These are phyloP conservation scores for Diplosphaera chodatii DNA, from an alignment of 139 green algal genomes.

Conservation along the genomic window DNA sequence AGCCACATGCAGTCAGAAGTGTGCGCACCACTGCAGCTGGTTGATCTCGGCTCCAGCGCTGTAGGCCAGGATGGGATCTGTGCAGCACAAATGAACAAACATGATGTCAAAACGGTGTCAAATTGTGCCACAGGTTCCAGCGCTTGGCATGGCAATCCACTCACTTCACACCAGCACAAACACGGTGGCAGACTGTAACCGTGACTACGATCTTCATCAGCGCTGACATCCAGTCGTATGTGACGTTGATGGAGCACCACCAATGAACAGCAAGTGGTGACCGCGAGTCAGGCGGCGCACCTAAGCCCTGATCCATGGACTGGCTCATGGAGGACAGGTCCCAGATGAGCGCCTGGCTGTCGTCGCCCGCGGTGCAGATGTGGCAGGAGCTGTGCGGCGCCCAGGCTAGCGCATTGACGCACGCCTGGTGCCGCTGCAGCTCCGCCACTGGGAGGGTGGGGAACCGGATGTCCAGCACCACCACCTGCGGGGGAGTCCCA, in stretches of 20 bases:
- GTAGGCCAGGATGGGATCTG: slow-evolving; percentile 94
- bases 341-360: slow-evolving; percentile 86
- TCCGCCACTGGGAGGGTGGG: slow-evolving; percentile 86
- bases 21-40: slow-evolving; percentile 84
- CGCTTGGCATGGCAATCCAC: no score
- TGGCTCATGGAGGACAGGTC: slow-evolving; percentile 69
- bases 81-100: no score
- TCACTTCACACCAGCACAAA: no score
- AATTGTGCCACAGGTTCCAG: no score
- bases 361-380: slow-evolving; percentile 86
- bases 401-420: slow-evolving; percentile 89
- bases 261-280: no score
- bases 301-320: slow-evolving; percentile 29
- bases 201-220: no score
- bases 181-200: no score
- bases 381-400: slow-evolving; percentile 87
- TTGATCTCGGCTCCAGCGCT: slow-evolving; percentile 82
- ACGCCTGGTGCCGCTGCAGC: slow-evolving; percentile 71
- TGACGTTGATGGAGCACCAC: no score
- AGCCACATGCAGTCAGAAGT: no score
- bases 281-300: neutral
- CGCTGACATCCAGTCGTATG: no score
- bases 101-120: no score
- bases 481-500: slow-evolving; percentile 14
- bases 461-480: slow-evolving; percentile 88